Percentiles rank a stretch among this genome's conserved stretches.
These are phyloP conservation scores for Moesziomyces antarcticus DNA, from an alignment of 1,284 basidiomycete species.

Conservation along the genomic window DNA sequence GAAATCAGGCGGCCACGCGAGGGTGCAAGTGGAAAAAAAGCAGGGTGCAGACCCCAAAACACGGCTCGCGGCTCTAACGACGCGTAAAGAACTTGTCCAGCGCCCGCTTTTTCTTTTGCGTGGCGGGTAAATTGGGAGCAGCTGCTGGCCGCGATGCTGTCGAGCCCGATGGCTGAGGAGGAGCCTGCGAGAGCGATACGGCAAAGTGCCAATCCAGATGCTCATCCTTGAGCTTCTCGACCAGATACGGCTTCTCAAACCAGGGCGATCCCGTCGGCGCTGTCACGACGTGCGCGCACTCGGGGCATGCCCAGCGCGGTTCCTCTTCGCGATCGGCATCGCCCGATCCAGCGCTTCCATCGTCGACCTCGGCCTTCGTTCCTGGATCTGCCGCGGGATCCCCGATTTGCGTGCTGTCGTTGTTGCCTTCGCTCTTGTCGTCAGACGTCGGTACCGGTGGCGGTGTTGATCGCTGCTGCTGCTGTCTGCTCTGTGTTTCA, in stretches of 20 bases:
- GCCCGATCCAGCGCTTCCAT: not conserved
- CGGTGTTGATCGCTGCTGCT: not conserved
- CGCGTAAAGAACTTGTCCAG: slow-evolving; percentile 37
- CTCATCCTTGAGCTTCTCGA: slow-evolving; percentile 49
- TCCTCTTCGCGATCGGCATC: slow-evolving; percentile 15
- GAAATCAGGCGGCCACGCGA: slow-evolving; percentile 8
- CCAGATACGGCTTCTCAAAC: slow-evolving; percentile 43
- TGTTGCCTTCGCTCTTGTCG: not conserved
- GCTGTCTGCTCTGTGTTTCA: slow-evolving; percentile 23
- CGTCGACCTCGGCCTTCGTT: not conserved
- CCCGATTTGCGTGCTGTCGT: not conserved
- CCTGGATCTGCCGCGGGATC: not conserved
- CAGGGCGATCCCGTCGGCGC: slow-evolving; percentile 28
- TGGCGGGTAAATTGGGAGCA: not conserved
- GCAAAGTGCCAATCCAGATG: slow-evolving; percentile 62
- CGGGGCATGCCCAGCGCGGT: slow-evolving; percentile 47
- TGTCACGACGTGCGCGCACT: slow-evolving; percentile 39
- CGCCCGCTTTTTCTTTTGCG: slow-evolving; percentile 30
- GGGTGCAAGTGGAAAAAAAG: slow-evolving; percentile 8
- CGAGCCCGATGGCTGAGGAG: slow-evolving; percentile 3
- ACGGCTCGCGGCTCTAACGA: slow-evolving; percentile 8
- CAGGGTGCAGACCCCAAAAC: slow-evolving; percentile 30
- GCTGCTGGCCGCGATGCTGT: slow-evolving; percentile 1
- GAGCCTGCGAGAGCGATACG: slow-evolving; percentile 45
- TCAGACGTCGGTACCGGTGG: slow-evolving; percentile 1